Evolutionary conservation across 768 basidiomycete species (phyloP).

Genomic region (Candolleomyces eurysporus): DNA sequence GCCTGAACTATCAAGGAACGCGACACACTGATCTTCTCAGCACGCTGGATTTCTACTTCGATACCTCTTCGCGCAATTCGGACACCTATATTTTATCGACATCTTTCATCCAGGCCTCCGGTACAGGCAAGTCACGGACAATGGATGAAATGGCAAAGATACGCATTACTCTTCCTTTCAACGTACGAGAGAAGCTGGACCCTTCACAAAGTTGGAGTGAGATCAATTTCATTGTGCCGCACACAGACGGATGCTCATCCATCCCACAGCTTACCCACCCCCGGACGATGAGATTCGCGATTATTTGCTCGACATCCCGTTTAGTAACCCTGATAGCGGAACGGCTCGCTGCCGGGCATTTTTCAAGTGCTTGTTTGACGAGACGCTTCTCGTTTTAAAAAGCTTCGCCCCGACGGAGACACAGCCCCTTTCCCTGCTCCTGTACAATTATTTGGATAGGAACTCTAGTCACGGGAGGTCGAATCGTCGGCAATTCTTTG

Average conservation of each 20-base stretch:
- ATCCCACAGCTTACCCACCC: background rate
- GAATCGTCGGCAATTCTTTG: background rate
- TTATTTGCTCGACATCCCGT: background rate
- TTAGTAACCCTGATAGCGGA: background rate
- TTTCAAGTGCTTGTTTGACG: constrained; percentile 12
- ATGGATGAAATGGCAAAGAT: background rate
- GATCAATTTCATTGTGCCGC: background rate
- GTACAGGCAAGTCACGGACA: background rate
- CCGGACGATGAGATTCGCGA: background rate
- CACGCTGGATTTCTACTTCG: background rate
- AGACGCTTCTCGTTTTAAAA: constrained; percentile 6
- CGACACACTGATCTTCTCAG: background rate
- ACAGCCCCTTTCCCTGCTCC: background rate
- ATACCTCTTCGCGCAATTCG: background rate
- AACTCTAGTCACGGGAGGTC: background rate
- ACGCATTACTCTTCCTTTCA: background rate
- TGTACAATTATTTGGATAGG: background rate
- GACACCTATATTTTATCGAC: background rate
- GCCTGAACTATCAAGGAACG: background rate
- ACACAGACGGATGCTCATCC: background rate
- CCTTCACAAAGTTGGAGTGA: background rate
- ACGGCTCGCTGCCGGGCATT: background rate
- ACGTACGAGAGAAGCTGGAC: background rate
- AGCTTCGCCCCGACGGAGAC: background rate
- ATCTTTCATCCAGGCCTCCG: background rate